Percentiles rank a stretch among this genome's conserved stretches.
These are phyloP conservation scores for Penicillium sp. DNA, from an alignment of 2,329 filamentous ascomycete genomes.

Conservation along the genomic window DNA sequence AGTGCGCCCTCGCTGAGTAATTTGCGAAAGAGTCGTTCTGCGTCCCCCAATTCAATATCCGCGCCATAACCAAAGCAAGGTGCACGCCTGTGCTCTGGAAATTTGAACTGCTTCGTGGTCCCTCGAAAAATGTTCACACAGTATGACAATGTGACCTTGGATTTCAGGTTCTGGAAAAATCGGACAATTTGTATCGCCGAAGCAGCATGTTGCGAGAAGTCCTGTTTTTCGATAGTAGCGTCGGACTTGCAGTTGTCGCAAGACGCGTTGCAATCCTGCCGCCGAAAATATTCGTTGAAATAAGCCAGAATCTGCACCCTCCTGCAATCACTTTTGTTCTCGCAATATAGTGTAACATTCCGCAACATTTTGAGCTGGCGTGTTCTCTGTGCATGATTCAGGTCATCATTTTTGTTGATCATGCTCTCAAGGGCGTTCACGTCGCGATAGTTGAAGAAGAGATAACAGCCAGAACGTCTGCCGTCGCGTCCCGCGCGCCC, in stretches of 20 bases:
- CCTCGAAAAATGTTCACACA: slow-evolving; percentile 86
- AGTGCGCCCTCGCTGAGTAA: slow-evolving; percentile 77
- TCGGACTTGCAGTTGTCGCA: slow-evolving; percentile 91
- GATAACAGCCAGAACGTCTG: slow-evolving; percentile 81
- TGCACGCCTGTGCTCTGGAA: slow-evolving; percentile 55
- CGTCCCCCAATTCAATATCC: slow-evolving; percentile 72
- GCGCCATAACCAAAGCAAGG: slow-evolving; percentile 71
- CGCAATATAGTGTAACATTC: slow-evolving; percentile 83
- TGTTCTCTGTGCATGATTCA: slow-evolving; percentile 75
- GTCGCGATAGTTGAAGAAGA: slow-evolving; percentile 86
- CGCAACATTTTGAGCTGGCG: slow-evolving; percentile 84
- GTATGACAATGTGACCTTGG: slow-evolving; percentile 74
- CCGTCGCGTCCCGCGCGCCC: slow-evolving; percentile 93
- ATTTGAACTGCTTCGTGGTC: slow-evolving; percentile 63
- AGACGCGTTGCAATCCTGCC: slow-evolving; percentile 70
- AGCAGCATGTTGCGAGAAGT: slow-evolving; percentile 77
- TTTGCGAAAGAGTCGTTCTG: slow-evolving; percentile 81
- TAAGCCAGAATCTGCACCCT: slow-evolving; percentile 89
- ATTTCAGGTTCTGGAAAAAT: slow-evolving; percentile 48
- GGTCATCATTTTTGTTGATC: slow-evolving; percentile 79
- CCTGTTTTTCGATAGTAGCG: slow-evolving; percentile 70
- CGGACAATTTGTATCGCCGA: slow-evolving; percentile 72
- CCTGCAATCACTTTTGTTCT: slow-evolving; percentile 86
- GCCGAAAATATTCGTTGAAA: slow-evolving; percentile 83
- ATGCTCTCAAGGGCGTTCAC: slow-evolving; percentile 74